phyloP scores from a whole-genome alignment of 2,329 filamentous ascomycete genomes.

The Cercospora zeina region DNA sequence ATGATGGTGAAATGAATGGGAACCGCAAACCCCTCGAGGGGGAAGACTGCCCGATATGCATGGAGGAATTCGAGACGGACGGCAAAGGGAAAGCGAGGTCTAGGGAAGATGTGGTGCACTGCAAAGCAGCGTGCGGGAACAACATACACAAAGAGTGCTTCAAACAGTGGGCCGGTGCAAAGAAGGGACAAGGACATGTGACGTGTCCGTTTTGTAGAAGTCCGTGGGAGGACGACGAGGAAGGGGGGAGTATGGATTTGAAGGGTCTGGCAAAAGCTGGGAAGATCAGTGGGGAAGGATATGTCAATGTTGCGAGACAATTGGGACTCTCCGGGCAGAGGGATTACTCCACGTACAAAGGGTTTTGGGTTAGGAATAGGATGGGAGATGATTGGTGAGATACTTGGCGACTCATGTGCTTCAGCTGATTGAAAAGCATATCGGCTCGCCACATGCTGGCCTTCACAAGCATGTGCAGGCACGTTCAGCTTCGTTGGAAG shows the following conservation, averaged over 20 bases:
- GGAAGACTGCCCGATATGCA: constrained; percentile 62
- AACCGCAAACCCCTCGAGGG: constrained; percentile 62
- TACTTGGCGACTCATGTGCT: not conserved
- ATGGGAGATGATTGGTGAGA: not conserved
- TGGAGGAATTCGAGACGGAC: constrained; percentile 32
- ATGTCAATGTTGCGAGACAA: constrained; percentile 39
- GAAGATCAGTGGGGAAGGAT: constrained; percentile 35
- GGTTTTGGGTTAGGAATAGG: constrained; percentile 30
- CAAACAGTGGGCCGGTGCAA: constrained; percentile 51
- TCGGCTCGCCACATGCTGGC: not conserved
- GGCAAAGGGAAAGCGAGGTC: constrained; percentile 11
- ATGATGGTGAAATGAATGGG: constrained; percentile 45
- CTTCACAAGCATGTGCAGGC: not conserved
- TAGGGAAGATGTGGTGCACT: constrained; percentile 57
- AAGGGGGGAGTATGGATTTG: constrained; percentile 24
- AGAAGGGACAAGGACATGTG: constrained; percentile 27
- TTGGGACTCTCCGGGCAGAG: constrained; percentile 35
- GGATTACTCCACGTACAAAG: constrained; percentile 39
- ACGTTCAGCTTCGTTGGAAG: not conserved
- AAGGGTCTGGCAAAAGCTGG: constrained; percentile 32
- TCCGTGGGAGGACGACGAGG: constrained; percentile 32
- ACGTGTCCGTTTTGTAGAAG: constrained; percentile 40
- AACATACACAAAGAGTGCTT: constrained; percentile 62
- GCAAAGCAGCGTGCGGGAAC: constrained; percentile 62
- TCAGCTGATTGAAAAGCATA: not conserved